Conservation (phyloP, 2,329 filamentous ascomycete species). For the Colletotrichum gloeosporioides region DNA sequence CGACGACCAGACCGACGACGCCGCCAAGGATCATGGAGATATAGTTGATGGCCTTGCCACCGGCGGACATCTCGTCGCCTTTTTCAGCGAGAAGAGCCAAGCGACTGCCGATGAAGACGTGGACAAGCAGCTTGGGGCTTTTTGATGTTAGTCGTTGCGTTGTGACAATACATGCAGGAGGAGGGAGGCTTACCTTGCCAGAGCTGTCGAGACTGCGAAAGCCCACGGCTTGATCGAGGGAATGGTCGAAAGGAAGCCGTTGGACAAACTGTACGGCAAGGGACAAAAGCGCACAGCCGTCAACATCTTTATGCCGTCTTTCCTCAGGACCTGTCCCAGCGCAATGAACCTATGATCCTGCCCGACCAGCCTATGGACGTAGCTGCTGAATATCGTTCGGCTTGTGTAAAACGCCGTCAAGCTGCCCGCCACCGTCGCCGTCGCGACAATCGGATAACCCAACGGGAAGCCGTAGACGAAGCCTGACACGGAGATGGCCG, state of each 20-base stretch:
- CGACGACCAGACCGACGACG: constrained; percentile 75
- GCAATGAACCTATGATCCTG: constrained; percentile 88
- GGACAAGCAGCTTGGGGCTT: constrained; percentile 85
- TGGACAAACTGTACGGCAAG: constrained; percentile 89
- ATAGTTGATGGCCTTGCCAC: constrained; percentile 84
- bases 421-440: constrained; percentile 79
- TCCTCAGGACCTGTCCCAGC: constrained; percentile 83
- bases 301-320: constrained; percentile 87
- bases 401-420: constrained; percentile 81
- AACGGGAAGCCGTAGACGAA: constrained; percentile 61
- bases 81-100: constrained; percentile 84
- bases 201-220: constrained; percentile 82
- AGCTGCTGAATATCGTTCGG: constrained; percentile 76
- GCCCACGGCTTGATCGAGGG: constrained; percentile 79
- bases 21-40: constrained; percentile 77
- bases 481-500: constrained; percentile 62
- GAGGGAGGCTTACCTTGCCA: constrained; percentile 60
- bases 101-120: constrained; percentile 89
- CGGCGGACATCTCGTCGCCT: constrained; percentile 80
- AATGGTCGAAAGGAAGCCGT: constrained; percentile 93
- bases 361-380: constrained; percentile 82
- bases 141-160: not conserved
- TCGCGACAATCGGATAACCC: constrained; percentile 84
- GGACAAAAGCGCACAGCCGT: constrained; percentile 93
- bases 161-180: not conserved